A percentile compares a stretch with the other conserved stretches of the same genome.
These are phyloP conservation scores for Aspergillus sp. DNA, from an alignment of 2,329 filamentous ascomycete genomes.

Conservation along the genomic window DNA sequence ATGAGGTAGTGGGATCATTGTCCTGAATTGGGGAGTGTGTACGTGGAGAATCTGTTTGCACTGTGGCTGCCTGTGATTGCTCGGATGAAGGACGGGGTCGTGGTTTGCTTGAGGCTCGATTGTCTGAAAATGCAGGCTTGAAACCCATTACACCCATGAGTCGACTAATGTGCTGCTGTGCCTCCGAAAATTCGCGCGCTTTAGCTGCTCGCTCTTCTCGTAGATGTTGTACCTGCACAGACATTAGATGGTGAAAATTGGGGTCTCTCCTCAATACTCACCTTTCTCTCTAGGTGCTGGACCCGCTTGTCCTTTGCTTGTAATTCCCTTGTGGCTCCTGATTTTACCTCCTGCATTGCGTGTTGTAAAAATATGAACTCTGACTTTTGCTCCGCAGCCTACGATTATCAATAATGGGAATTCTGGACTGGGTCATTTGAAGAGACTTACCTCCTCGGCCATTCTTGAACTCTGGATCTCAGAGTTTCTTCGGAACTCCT, in stretches of 20 bases:
- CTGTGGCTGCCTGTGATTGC: slow-evolving; percentile 8
- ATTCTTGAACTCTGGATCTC: slow-evolving; percentile 20
- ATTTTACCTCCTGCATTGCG: slow-evolving; percentile 25
- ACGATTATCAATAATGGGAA: neutral
- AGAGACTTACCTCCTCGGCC: neutral
- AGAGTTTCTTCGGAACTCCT: slow-evolving; percentile 22
- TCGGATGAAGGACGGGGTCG: slow-evolving; percentile 16
- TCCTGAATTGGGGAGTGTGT: slow-evolving; percentile 19
- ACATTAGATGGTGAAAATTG: neutral
- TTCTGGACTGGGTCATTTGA: neutral
- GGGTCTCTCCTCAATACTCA: slow-evolving; percentile 10
- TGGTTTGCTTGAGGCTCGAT: slow-evolving; percentile 18
- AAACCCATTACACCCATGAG: slow-evolving; percentile 42
- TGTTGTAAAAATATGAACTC: slow-evolving; percentile 26
- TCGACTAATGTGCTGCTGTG: slow-evolving; percentile 39
- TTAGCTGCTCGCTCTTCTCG: slow-evolving; percentile 37
- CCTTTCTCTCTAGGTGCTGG: slow-evolving; percentile 35
- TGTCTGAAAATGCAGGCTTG: slow-evolving; percentile 21
- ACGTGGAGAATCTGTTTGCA: slow-evolving; percentile 18
- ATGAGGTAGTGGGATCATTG: slow-evolving; percentile 18
- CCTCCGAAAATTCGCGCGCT: slow-evolving; percentile 40
- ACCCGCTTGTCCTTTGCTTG: slow-evolving; percentile 33
- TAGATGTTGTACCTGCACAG: slow-evolving; percentile 32
- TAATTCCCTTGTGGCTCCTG: slow-evolving; percentile 26
- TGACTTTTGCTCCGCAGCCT: slow-evolving; percentile 26